A percentile compares a stretch with the other conserved stretches of the same genome.
Conservation (phyloP, 176 grass and related monocot species). For the Musa troglodytarum region DNA sequence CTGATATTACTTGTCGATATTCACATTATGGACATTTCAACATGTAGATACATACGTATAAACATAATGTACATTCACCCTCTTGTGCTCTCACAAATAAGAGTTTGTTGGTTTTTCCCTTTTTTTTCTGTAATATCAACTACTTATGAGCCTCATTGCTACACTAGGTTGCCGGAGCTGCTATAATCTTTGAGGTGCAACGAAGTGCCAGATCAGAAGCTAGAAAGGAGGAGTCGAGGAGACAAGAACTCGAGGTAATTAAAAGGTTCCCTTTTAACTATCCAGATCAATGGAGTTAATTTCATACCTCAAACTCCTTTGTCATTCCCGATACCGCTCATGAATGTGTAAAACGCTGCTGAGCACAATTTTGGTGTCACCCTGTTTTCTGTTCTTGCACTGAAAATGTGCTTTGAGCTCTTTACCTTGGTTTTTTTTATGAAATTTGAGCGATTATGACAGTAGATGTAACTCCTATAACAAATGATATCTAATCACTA, state of each 20-base stretch:
- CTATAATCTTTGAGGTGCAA: conserved; percentile 90
- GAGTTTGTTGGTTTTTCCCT: background rate
- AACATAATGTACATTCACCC: no score
- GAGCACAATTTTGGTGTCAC: no score
- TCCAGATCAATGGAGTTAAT: background rate
- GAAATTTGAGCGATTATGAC: no score
- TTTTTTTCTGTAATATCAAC: background rate
- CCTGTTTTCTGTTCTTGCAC: no score
- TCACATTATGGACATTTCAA: no score
- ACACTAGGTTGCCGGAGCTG: conserved; percentile 56
- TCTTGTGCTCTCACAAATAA: background rate
- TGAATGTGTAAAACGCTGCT: no score
- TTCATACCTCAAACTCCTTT: background rate
- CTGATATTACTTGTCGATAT: background rate
- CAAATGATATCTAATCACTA: no score
- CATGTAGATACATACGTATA: no score
- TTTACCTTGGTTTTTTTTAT: no score
- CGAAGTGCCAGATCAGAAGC: conserved; percentile 89
- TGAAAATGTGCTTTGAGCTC: no score
- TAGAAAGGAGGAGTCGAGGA: conserved; percentile 70
- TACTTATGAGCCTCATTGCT: conserved; percentile 9
- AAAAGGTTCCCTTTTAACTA: background rate
- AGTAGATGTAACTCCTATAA: no score
- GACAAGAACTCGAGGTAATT: conserved; percentile 64
- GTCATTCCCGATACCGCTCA: no score